A percentile compares a stretch with the other conserved stretches of the same genome.
Evolutionary conservation across 768 basidiomycete species (phyloP).

Genomic region (Mycena rosella): DNA sequence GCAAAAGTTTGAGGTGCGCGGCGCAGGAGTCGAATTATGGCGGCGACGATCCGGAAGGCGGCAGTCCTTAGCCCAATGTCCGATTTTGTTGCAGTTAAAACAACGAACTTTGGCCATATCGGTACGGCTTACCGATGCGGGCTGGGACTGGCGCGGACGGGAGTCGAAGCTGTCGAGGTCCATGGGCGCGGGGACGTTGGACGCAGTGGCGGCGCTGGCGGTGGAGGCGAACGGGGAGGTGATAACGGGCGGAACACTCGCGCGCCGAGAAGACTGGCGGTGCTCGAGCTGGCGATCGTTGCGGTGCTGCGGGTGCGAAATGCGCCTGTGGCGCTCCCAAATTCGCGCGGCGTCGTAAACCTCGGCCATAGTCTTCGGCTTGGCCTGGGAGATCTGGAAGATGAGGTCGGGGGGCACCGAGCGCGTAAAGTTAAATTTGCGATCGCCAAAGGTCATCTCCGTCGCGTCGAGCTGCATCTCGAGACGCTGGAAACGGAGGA

Average conservation of each 20-base stretch:
- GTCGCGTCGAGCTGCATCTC: conserved; percentile 25
- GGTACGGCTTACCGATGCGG: background rate
- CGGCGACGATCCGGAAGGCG: conserved; percentile 1
- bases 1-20: background rate
- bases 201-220: background rate
- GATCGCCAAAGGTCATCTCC: conserved; percentile 27
- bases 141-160: background rate
- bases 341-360: conserved; percentile 30
- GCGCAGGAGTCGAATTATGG: background rate
- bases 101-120: conserved; percentile 24
- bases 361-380: conserved; percentile 18
- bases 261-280: background rate
- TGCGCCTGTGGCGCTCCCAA: conserved; percentile 21
- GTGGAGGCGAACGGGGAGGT: background rate
- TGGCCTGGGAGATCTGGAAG: conserved; percentile 10
- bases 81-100: conserved; percentile 30
- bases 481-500: conserved; percentile 22
- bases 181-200: background rate
- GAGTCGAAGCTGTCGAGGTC: conserved; percentile 3
- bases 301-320: background rate
- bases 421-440: conserved; percentile 16
- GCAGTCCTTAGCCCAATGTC: conserved; percentile 30
- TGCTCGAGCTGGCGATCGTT: conserved; percentile 3
- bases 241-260: background rate
- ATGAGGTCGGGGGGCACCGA: conserved; percentile 7